Evolutionary conservation across 2,329 filamentous ascomycete genomes (phyloP), one percentile per base, ranked within the genome.

Genomic region (Clarireedia homoeocarpa): DNA sequence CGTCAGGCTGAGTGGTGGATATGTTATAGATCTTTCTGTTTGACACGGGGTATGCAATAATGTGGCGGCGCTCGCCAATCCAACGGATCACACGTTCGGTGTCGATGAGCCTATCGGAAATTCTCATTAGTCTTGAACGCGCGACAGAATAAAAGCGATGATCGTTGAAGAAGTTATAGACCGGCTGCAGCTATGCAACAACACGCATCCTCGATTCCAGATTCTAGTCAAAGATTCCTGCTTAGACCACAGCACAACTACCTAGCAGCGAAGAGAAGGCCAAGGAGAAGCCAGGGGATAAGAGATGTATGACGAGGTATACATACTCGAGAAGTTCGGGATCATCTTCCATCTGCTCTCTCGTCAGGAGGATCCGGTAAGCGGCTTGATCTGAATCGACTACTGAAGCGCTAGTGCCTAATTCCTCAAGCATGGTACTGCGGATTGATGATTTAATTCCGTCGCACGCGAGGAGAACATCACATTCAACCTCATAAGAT

Each of bases 21-120:
- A 86, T 71, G 70, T 86, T 86, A 72, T 85, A 86, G 63, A 85
- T 78, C 38, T 75, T 77, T 65, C 88, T 82, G 65, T 77, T 80
- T 59, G 81, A 77, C 42, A 92, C 84, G 0, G 87, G 84, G 67
- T 91, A 92, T 0, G 86, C 86, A 63, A 91, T 88, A 69, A 90
- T 86, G 70, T 91, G 88, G 1, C 86, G 78, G 63, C 80, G 81
- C 66, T 84, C 83, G 34, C 88, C 88, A 51, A 91, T 86, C 88
- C 87, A 91, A 50, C 88, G 80, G 40, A 83, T 84, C 4, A 86
- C 86, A 49, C 78, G 75, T 64, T 89, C 80, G 48, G 78, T 75
- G 63, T 88, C 81, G 24, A 91, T 74, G 9, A 91, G 30, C 30
- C 30, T 34, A 34, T 9, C 4, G 10, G 10, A 12, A 34, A 3